These are phyloP conservation scores for Grammothele lineata DNA, from an alignment of 768 basidiomycete genomes.

Conservation along the genomic window DNA sequence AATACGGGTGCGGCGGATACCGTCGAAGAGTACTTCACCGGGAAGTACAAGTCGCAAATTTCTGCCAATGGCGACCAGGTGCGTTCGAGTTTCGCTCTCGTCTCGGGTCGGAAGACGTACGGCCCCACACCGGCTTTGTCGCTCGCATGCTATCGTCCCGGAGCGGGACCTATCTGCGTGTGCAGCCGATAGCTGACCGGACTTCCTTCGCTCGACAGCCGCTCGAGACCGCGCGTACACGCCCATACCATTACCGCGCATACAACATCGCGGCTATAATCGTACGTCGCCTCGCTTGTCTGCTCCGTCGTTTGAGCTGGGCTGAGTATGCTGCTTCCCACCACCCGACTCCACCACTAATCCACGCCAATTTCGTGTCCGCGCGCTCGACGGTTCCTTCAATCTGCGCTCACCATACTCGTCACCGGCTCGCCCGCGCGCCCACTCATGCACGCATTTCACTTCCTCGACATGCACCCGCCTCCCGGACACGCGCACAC, in stretches of 20 bases:
- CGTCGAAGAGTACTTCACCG: slow-evolving; percentile 47
- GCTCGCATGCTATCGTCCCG: too few relatives aligned
- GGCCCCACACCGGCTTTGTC: too few relatives aligned
- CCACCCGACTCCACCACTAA: too few relatives aligned
- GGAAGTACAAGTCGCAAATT: slow-evolving; percentile 50
- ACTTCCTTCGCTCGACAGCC: slow-evolving; percentile 33
- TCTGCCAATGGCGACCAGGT: slow-evolving; percentile 55
- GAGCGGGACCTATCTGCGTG: too few relatives aligned
- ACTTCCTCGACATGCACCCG: not conserved
- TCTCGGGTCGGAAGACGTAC: not conserved
- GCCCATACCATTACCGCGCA: slow-evolving; percentile 62
- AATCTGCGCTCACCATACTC: too few relatives aligned
- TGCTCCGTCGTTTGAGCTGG: too few relatives aligned
- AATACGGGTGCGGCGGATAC: slow-evolving; percentile 41
- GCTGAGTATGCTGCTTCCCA: too few relatives aligned
- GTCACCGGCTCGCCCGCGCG: too few relatives aligned
- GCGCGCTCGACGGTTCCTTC: too few relatives aligned
- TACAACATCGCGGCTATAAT: slow-evolving; percentile 71
- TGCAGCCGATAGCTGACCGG: too few relatives aligned
- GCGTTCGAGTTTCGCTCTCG: slow-evolving; percentile 1
- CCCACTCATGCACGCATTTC: too few relatives aligned
- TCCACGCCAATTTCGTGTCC: too few relatives aligned
- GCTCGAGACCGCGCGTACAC: slow-evolving; percentile 53
- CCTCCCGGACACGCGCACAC: not conserved
- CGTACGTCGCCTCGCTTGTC: slow-evolving; percentile 30